Base-by-base conservation (phyloP, 495 filamentous ascomycete genomes). In the Lepidopterella palustris region DNA sequence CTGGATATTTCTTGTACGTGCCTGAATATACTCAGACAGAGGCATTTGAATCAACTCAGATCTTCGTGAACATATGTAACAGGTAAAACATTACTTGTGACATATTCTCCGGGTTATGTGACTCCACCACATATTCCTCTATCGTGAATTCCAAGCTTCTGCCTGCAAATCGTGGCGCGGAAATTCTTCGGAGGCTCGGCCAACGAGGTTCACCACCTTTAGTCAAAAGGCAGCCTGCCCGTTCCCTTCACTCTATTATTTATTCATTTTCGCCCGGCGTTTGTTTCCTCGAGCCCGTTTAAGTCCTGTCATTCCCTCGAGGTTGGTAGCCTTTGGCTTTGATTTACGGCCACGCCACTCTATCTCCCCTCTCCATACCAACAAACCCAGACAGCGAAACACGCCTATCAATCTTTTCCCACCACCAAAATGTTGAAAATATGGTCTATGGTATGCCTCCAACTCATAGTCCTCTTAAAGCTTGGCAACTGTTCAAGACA, bases 351-450 rank as follows among this genome's bases (percentile, higher is more conserved):
- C 35, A 15, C 9, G 35, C 35, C 35, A 18, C 35, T 42, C 18
- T 42, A 42, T 4, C 35, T 42, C 18, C 10, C 47, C n/a, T 6
- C 4, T 5, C 52, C 15, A 21, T 13, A 28, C 52, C 52, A 24
- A 35, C 13, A 9, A 29, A 4, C 23, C 26, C 25, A 28, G 20
- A 54, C 52, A 9, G 9, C 29, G 35, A 18, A 3, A 15, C 13
- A 18, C 29, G 21, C 29, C 26, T 13, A 13, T 21, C 26, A 35
- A 52, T 24, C 47, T 21, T 25, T 5, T 25, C 39, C 9, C 13
- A 58, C 67, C 58, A 71, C 59, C 83, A 90, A 74, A 66, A 98
- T 98, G 93, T 80, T 97, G 78, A 98, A 98, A 75, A 96, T 98
- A 79, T 98, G 93, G 93, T 95, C 91, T 72, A 96, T 98, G 92